Conservation (phyloP, 164 flowering plant genomes). For the Aristolochia fimbriata region DNA sequence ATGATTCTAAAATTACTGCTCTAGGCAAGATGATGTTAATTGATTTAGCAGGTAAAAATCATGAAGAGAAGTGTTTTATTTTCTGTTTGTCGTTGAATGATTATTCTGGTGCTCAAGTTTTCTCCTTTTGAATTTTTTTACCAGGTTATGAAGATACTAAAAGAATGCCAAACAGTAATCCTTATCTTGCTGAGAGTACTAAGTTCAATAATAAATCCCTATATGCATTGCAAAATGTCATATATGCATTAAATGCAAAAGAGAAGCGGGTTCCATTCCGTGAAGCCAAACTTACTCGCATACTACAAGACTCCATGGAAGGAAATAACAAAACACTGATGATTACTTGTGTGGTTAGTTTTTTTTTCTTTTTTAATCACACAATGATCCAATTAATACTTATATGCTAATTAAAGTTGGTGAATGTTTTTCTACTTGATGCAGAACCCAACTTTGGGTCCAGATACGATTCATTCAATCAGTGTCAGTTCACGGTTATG, state of each 20-base stretch:
- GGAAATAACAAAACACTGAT: constrained; percentile 32
- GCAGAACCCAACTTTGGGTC: constrained; percentile 48
- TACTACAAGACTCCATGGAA: constrained; percentile 62
- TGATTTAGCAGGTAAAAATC: constrained; percentile 57
- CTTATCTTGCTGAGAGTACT: constrained; percentile 26
- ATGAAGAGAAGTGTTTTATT: background rate
- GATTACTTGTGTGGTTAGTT: constrained; percentile 56
- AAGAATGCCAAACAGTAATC: constrained; percentile 25
- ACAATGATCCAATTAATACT: background rate
- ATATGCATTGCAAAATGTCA: constrained; percentile 48
- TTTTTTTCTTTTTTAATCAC: background rate
- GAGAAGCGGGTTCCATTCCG: constrained; percentile 55
- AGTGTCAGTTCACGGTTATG: constrained; percentile 46
- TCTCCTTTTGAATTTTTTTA: background rate
- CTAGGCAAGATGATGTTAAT: constrained; percentile 59
- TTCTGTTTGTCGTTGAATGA: background rate
- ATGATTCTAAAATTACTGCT: constrained; percentile 9
- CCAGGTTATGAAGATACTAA: constrained; percentile 61
- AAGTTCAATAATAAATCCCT: constrained; percentile 32
- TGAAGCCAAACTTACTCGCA: constrained; percentile 58
- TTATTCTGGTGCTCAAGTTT: background rate
- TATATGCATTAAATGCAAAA: constrained; percentile 42
- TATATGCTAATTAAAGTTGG: background rate
- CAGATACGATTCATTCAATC: constrained; percentile 43
- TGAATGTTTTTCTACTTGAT: constrained; percentile 1